These are phyloP conservation scores for Cryptococcus maquisensis DNA, from an alignment of 1,284 basidiomycete genomes.

Conservation along the genomic window DNA sequence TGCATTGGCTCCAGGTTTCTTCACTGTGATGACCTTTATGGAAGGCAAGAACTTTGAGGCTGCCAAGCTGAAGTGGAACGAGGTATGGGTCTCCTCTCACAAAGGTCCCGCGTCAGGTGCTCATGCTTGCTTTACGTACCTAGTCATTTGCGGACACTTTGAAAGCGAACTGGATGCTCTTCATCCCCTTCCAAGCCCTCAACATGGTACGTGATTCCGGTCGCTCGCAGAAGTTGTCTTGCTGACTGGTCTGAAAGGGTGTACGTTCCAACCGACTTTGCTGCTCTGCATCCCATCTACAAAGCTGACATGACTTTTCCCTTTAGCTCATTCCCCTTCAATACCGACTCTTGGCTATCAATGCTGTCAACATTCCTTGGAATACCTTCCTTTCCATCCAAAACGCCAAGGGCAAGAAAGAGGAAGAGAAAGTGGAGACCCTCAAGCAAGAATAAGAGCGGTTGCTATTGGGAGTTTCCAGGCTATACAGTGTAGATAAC, in stretches of 20 bases:
- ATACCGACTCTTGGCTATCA: conserved; percentile 49
- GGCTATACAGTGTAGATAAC: too few relatives aligned
- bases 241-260: conserved; percentile 9
- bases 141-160: conserved; percentile 41
- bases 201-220: conserved; percentile 41
- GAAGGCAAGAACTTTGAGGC: conserved; percentile 49
- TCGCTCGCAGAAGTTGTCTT: background rate
- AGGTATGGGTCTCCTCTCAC: conserved; percentile 15
- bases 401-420: conserved; percentile 33
- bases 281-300: background rate
- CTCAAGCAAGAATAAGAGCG: conserved; percentile 8
- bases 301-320: background rate
- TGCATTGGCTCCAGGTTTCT: conserved; percentile 40
- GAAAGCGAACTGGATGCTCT: conserved; percentile 47
- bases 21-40: conserved; percentile 49
- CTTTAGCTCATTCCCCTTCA: conserved; percentile 48
- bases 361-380: conserved; percentile 51
- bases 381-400: conserved; percentile 49
- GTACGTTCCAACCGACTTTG: conserved; percentile 12
- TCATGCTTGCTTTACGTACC: background rate
- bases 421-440: conserved; percentile 9
- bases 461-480: background rate
- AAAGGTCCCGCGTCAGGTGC: background rate
- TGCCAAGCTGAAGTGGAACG: conserved; percentile 44
- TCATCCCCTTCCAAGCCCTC: conserved; percentile 48